Percentiles rank a stretch among this genome's conserved stretches.
phyloP scores from a whole-genome alignment of 768 basidiomycete genomes.

The Baorangia bicolor region DNA sequence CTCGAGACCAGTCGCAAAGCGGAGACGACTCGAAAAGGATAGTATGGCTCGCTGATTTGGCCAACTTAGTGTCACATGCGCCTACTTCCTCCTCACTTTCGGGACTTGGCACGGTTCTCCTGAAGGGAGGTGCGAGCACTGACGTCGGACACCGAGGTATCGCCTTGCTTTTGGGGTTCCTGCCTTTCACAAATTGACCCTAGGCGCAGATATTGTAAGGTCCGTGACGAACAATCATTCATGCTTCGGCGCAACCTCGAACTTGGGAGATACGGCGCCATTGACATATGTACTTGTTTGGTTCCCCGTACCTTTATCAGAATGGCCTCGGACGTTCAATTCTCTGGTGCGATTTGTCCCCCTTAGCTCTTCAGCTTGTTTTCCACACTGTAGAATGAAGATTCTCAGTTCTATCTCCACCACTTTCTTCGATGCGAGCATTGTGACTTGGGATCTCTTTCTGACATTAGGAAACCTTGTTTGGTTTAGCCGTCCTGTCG shows the following conservation, averaged over 20 bases:
- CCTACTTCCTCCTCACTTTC: too few relatives aligned
- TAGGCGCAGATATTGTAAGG: too few relatives aligned
- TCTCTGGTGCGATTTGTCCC: not conserved
- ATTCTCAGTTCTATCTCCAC: conserved; percentile 11
- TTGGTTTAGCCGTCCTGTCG: conserved; percentile 36
- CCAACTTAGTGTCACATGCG: too few relatives aligned
- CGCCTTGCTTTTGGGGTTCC: too few relatives aligned
- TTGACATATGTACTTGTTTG: not conserved
- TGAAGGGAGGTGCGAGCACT: too few relatives aligned
- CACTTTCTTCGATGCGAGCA: not conserved
- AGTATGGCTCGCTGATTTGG: too few relatives aligned
- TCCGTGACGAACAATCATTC: too few relatives aligned
- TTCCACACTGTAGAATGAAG: conserved; percentile 1
- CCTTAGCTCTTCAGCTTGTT: not conserved
- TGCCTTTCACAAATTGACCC: too few relatives aligned
- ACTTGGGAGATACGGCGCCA: not conserved
- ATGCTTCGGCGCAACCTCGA: not conserved
- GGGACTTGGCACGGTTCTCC: too few relatives aligned
- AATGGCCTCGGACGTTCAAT: not conserved
- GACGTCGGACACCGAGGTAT: too few relatives aligned
- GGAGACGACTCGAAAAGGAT: too few relatives aligned
- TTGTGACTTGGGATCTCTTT: conserved; percentile 12
- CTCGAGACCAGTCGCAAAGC: too few relatives aligned
- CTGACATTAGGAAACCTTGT: conserved; percentile 16
- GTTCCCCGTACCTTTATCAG: conserved; percentile 2